Evolutionary conservation across 2,329 filamentous ascomycete genomes (phyloP).

Genomic region (Polychaeton citri): DNA sequence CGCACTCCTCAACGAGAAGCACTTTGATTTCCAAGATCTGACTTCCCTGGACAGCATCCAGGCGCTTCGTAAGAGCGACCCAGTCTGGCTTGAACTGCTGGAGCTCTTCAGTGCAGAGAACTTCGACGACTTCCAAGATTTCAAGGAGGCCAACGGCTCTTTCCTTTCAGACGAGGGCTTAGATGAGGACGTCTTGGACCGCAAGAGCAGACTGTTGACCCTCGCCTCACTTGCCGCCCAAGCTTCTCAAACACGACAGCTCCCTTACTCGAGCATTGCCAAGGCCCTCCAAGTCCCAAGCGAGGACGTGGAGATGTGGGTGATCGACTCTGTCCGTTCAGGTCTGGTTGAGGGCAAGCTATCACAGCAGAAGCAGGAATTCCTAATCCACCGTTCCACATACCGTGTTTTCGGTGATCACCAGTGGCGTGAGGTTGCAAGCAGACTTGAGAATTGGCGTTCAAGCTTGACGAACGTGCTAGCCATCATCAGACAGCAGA

Average conservation of each 20-base stretch:
- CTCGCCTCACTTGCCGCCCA: constrained; percentile 79
- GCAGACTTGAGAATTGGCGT: constrained; percentile 82
- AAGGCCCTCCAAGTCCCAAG: constrained; percentile 69
- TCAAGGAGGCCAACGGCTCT: constrained; percentile 78
- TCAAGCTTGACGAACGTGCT: constrained; percentile 67
- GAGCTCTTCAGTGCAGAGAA: constrained; percentile 92
- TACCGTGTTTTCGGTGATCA: constrained; percentile 96
- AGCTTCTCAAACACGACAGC: constrained; percentile 62
- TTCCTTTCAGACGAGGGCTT: constrained; percentile 66
- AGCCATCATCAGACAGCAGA: constrained; percentile 63
- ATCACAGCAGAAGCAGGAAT: constrained; percentile 81
- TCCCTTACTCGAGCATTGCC: constrained; percentile 76
- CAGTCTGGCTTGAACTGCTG: constrained; percentile 78
- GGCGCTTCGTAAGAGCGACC: constrained; percentile 71
- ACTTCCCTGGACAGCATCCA: constrained; percentile 65
- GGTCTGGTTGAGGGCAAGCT: constrained; percentile 94
- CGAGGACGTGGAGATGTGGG: constrained; percentile 93
- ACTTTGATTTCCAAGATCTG: constrained; percentile 63
- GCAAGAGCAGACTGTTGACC: constrained; percentile 93
- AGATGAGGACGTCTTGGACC: constrained; percentile 62
- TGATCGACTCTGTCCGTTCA: constrained; percentile 93
- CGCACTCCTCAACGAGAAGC: constrained; percentile 50
- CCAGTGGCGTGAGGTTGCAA: constrained; percentile 93
- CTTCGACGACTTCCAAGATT: constrained; percentile 90
- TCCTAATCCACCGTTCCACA: constrained; percentile 89